Base-by-base conservation (phyloP, 345 rosid species). In the Euphorbia lathyris region DNA sequence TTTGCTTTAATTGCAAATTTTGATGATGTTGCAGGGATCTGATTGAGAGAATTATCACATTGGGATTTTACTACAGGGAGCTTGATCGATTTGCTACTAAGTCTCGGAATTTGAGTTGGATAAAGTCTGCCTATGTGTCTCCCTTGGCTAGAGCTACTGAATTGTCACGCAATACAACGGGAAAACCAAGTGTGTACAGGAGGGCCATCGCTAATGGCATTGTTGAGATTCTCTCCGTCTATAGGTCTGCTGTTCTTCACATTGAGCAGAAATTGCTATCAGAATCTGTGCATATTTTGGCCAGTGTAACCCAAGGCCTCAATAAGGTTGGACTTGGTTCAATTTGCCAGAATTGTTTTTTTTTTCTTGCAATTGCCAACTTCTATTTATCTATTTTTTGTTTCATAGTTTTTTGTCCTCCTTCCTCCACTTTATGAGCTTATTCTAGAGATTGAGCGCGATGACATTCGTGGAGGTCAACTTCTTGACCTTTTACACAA, bases 141-240 rank as follows among this genome's bases (percentile, higher is more conserved):
- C 88, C 93, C 20, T 66, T 85, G 65, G 82, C 80, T 56, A 83
- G 85, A 12, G 80, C 79, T 13, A 78, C 83, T 55, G 89, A 86
- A 70, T 74, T 85, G 77, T 70, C 83, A 0, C 83, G 72, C 58
- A 72, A 67, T 34, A 77, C 72, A 22, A 57, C 74, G 25, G 68
- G 22, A 65, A 87, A 78, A 66, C 86, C 85, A 0, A 90, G 97
- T 14, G 84, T 90, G 55, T 90, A 95, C 68, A 81, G 97, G 23
- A 85, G 97, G 76, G 99, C 97, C 20, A 83, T 90, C 80, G 96
- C 97, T 73, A 90, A 95, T 80, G 99, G 99, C 53, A 84, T 94
- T 70, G 93, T 87, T 62, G 97, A 91, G 88, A 90, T 91, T 69
- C 85, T 94, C 48, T 83, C 96, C 0, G 83, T 94, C 12, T 90